Conservation (phyloP, 257 asterid genomes). For the Przewalskia tangutica region DNA sequence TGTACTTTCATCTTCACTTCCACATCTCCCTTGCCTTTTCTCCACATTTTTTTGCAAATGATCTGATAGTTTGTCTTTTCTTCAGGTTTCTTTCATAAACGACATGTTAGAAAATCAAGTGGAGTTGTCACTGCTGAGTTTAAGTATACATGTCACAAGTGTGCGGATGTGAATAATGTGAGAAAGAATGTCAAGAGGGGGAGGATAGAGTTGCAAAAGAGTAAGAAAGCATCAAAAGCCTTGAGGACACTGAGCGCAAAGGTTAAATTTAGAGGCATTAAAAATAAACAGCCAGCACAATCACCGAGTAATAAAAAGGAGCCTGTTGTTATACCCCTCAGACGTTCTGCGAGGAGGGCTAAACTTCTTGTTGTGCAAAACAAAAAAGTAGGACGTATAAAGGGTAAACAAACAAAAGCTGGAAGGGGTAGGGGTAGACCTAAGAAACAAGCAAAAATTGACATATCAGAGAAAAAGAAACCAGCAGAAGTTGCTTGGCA, state of each 20-base stretch:
- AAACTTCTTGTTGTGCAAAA: slow-evolving; percentile 35
- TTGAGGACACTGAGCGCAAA: slow-evolving; percentile 27
- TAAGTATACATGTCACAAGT: slow-evolving; percentile 57
- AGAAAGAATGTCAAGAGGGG: slow-evolving; percentile 27
- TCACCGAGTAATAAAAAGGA: slow-evolving; percentile 29
- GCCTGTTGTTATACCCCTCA: slow-evolving; percentile 49
- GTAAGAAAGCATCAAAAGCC: slow-evolving; percentile 33
- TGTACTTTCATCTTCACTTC: not conserved
- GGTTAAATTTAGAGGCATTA: slow-evolving; percentile 31
- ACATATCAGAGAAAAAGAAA: slow-evolving; percentile 15
- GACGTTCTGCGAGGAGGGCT: slow-evolving; percentile 82
- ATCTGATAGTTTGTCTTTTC: slow-evolving; percentile 10
- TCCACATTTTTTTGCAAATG: not conserved
- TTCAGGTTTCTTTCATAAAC: slow-evolving; percentile 72
- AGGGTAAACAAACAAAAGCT: slow-evolving; percentile 30
- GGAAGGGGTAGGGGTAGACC: slow-evolving; percentile 24
- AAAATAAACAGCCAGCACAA: slow-evolving; percentile 31
- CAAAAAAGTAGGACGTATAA: slow-evolving; percentile 27
- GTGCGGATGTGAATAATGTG: slow-evolving; percentile 32
- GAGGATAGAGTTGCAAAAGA: slow-evolving; percentile 20
- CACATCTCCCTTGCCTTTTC: not conserved
- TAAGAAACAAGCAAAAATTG: slow-evolving; percentile 27
- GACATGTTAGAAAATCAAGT: slow-evolving; percentile 51
- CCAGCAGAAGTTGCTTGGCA: slow-evolving; percentile 27
- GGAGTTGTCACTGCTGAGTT: slow-evolving; percentile 32